Conservation (phyloP, 495 filamentous ascomycete genomes). For the Lasiosphaeriaceae sp. region DNA sequence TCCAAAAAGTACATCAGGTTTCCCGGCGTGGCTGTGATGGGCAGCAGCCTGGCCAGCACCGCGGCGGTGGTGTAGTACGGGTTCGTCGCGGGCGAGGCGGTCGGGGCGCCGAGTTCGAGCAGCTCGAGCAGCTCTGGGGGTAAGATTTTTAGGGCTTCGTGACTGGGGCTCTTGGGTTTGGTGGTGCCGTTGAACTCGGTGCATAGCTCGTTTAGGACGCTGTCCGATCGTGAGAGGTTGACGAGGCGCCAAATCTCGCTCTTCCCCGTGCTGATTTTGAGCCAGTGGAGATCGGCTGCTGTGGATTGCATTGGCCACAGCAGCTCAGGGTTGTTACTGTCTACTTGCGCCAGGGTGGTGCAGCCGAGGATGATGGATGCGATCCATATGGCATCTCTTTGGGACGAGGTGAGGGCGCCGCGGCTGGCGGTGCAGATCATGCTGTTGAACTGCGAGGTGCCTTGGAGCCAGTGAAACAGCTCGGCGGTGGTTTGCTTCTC, state of each 20-base stretch:
- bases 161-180: neutral
- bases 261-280: conserved; percentile 30
- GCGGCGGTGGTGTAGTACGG: conserved; percentile 10
- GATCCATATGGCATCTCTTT: conserved; percentile 38
- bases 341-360: conserved; percentile 30
- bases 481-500: conserved; percentile 6
- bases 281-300: conserved; percentile 29
- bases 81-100: neutral
- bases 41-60: conserved; percentile 20
- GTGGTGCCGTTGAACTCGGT: neutral
- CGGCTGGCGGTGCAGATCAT: conserved; percentile 24
- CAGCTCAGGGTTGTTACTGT: conserved; percentile 21
- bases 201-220: conserved; percentile 1
- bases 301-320: conserved; percentile 37
- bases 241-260: conserved; percentile 16
- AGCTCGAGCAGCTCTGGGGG: conserved; percentile 6
- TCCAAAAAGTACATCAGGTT: conserved; percentile 31
- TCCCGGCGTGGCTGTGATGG: conserved; percentile 19
- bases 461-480: conserved; percentile 33
- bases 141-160: conserved; percentile 2
- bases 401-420: conserved; percentile 11
- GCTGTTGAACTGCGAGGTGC: conserved; percentile 33
- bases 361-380: conserved; percentile 33
- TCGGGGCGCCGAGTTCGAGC: conserved; percentile 2
- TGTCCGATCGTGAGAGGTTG: conserved; percentile 14